Conservation (phyloP, 495 filamentous ascomycete species). For the Podospora comata region DNA sequence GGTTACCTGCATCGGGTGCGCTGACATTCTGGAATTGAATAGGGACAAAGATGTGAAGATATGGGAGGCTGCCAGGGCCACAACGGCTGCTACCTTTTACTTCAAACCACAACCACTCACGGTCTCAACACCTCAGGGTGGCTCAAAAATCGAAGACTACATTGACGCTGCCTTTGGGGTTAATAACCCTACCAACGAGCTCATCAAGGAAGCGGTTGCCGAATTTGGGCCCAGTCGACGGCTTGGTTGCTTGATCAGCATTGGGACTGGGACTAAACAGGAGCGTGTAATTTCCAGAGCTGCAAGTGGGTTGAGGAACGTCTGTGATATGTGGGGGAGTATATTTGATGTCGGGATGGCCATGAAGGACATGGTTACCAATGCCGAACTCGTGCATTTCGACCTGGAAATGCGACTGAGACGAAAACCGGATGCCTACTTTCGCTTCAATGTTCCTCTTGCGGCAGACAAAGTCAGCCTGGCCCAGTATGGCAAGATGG, state of each 20-base stretch:
- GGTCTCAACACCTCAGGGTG: background rate
- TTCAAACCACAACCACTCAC: constrained; percentile 7
- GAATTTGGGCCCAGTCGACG: constrained; percentile 7
- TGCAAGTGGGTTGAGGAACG: constrained; percentile 1
- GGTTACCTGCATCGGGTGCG: too few species aligned
- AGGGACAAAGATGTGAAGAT: constrained; percentile 7
- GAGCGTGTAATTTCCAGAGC: constrained; percentile 9
- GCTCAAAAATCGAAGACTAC: constrained; percentile 10
- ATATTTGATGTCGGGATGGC: background rate
- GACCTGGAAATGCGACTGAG: background rate
- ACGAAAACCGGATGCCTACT: constrained; percentile 13
- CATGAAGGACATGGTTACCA: constrained; percentile 19
- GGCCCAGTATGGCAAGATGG: constrained; percentile 19
- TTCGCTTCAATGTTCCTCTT: constrained; percentile 42
- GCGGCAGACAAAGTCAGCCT: constrained; percentile 70
- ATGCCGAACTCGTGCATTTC: constrained; percentile 13
- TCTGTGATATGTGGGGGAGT: too few species aligned
- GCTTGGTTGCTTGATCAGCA: constrained; percentile 22
- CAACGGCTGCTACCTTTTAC: constrained; percentile 19
- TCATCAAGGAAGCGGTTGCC: constrained; percentile 21
- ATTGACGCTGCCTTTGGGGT: constrained; percentile 32
- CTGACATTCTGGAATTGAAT: too few species aligned
- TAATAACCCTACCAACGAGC: constrained; percentile 27
- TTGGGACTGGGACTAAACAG: constrained; percentile 21
- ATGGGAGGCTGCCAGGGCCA: constrained; percentile 24